Evolutionary conservation across 805 yeast species (phyloP), one percentile per base, ranked within the genome.

Genomic region (Cyberlindnera xishuangbannaensis): DNA sequence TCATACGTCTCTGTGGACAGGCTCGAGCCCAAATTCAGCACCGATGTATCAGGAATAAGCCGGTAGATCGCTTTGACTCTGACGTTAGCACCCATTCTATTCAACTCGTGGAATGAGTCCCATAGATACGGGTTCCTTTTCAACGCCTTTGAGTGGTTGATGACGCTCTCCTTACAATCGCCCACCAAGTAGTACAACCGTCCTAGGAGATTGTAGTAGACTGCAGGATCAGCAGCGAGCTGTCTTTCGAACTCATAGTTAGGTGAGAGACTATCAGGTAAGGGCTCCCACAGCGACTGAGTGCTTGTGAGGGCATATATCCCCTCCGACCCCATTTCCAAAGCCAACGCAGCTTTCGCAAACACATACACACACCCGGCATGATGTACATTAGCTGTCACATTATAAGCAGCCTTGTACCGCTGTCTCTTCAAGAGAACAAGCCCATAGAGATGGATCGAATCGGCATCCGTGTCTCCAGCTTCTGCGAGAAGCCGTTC

Each of bases 61-160:
- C 67, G 69, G 53, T 65, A 78, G 18, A 78, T 62, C 0, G 76
- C 56, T 42, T 71, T 71, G 6, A 79, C 75, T 37, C 76, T 73
- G 14, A 86, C 68, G 37, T 72, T 72, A 14, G 81, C 84, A 10
- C 95, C 92, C 59, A 81, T 61, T 30, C 68, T 66, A 47, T 86
- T 76, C 30, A 92, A 61, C 27, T 79, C 78, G 44, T 79, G 85
- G 43, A 85, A 78, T 0, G 96, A 86, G 51, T 86, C 96, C 73
- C 92, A 86, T 25, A 86, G 68, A 51, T 67, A 84, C 13, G 95
- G 95, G 52, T 92, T 83, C 42, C 68, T 59, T 39, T 76, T 74
- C 36, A 86, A 65, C 1, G 90, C 84, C 43, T 71, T 74, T 0
- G 84, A 69, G 53, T 79, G 83, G 48, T 76, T 72, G 30, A 79